A percentile compares a stretch with the other conserved stretches of the same genome.
Evolutionary conservation across 2,329 filamentous ascomycete species (phyloP).

Genomic region (Sporothrix pseudoabietina): DNA sequence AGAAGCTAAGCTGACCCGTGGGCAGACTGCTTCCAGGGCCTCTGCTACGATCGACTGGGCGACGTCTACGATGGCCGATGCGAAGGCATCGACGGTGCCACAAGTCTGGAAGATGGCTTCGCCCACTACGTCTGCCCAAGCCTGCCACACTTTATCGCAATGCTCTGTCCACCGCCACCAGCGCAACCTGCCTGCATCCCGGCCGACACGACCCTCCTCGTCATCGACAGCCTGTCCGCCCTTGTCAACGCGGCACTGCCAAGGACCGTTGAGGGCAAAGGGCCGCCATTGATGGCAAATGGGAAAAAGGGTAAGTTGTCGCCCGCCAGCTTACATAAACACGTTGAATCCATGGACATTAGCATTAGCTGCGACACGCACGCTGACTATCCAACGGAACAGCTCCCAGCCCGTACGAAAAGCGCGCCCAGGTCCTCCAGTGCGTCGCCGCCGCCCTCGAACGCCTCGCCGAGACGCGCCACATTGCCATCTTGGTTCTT

Average conservation of each 20-base stretch:
- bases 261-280: slow-evolving; percentile 45
- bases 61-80: slow-evolving; percentile 35
- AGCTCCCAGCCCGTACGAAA: slow-evolving; percentile 32
- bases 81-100: slow-evolving; percentile 13
- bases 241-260: slow-evolving; percentile 78
- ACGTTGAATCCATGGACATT: not conserved
- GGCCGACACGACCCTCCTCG: slow-evolving; percentile 63
- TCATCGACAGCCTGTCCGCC: slow-evolving; percentile 77
- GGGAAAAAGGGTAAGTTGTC: slow-evolving; percentile 28
- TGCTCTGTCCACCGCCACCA: slow-evolving; percentile 68
- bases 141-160: slow-evolving; percentile 72
- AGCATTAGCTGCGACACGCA: not conserved
- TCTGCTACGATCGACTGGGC: slow-evolving; percentile 45
- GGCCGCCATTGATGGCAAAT: slow-evolving; percentile 32
- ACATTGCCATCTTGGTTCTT: slow-evolving; percentile 73
- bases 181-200: slow-evolving; percentile 66
- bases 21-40: slow-evolving; percentile 53
- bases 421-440: slow-evolving; percentile 54
- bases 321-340: too few species aligned
- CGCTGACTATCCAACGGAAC: not conserved
- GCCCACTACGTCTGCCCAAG: slow-evolving; percentile 57
- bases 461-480: slow-evolving; percentile 71
- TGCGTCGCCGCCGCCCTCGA: slow-evolving; percentile 70
- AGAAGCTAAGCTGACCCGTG: not conserved
- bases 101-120: slow-evolving; percentile 43